phyloP scores from a whole-genome alignment of 2,329 filamentous ascomycete genomes.

The Lasiodiplodia theobromae region DNA sequence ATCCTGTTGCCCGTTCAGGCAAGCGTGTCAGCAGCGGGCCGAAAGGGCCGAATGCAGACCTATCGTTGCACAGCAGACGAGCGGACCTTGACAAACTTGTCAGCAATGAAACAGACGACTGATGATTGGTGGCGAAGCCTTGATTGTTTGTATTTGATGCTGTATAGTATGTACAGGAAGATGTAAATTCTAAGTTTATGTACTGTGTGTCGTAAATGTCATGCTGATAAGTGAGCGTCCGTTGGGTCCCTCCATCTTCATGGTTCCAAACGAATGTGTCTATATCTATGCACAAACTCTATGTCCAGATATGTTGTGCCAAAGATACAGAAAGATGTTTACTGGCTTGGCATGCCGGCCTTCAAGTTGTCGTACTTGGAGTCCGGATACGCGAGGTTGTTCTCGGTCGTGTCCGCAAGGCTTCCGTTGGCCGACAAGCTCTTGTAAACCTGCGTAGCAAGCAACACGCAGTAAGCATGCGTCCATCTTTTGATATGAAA shows the following conservation, averaged over 20 bases:
- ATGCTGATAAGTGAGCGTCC: not conserved
- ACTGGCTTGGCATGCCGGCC: conserved; percentile 49
- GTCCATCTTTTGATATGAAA: not conserved
- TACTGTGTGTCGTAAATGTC: not conserved
- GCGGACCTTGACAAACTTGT: no score
- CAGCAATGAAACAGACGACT: not conserved
- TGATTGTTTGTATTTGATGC: not conserved
- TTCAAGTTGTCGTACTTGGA: conserved; percentile 63
- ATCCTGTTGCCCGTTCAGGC: conserved; percentile 9
- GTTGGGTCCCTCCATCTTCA: not conserved
- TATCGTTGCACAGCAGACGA: no score
- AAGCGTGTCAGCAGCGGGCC: not conserved
- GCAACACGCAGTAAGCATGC: not conserved
- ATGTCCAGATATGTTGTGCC: not conserved
- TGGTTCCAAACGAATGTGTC: not conserved
- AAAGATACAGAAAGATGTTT: not conserved
- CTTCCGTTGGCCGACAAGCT: conserved; percentile 47
- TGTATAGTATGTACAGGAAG: not conserved
- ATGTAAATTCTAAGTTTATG: not conserved
- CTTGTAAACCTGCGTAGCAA: conserved; percentile 42
- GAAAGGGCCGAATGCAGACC: not conserved
- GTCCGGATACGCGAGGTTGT: conserved; percentile 59
- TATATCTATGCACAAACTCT: not conserved
- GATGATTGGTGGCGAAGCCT: not conserved
- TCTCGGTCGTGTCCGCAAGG: conserved; percentile 55